Conservation (phyloP, 108 stramenopile genomes). For the Skeletonema potamos region DNA sequence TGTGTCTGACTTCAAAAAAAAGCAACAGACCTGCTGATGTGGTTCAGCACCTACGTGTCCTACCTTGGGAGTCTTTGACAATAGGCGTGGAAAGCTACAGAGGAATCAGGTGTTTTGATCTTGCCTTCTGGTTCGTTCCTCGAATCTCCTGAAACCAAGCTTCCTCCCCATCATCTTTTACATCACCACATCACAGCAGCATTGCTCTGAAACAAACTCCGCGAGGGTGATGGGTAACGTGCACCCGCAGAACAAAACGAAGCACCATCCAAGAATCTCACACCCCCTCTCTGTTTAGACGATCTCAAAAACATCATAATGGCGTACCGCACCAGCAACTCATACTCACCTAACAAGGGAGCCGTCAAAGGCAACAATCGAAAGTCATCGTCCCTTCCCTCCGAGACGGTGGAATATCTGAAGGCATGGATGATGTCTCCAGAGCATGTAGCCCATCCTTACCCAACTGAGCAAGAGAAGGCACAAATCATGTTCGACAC, state of each 20-base stretch:
- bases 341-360: background rate
- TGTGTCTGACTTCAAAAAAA: background rate
- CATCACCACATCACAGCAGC: background rate
- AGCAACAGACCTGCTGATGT: background rate
- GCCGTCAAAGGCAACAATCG: slow-evolving; percentile 5
- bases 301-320: background rate
- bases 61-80: background rate
- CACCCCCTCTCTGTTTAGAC: background rate
- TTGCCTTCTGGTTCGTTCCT: background rate
- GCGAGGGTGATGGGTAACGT: too few species aligned
- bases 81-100: background rate
- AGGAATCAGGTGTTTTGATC: background rate
- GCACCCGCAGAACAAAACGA: background rate
- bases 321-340: background rate
- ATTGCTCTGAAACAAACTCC: too few species aligned
- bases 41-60: background rate
- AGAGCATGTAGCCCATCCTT: slow-evolving; percentile 90
- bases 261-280: too few species aligned
- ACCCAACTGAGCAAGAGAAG: slow-evolving; percentile 94
- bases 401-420: slow-evolving; percentile 86
- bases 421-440: slow-evolving; percentile 92
- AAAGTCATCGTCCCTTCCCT: slow-evolving; percentile 68
- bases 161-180: background rate
- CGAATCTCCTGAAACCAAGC: background rate
- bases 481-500: slow-evolving; percentile 84